Evolutionary conservation across 305 asterid genomes (phyloP).

Genomic region (Fraxinus paxiana): DNA sequence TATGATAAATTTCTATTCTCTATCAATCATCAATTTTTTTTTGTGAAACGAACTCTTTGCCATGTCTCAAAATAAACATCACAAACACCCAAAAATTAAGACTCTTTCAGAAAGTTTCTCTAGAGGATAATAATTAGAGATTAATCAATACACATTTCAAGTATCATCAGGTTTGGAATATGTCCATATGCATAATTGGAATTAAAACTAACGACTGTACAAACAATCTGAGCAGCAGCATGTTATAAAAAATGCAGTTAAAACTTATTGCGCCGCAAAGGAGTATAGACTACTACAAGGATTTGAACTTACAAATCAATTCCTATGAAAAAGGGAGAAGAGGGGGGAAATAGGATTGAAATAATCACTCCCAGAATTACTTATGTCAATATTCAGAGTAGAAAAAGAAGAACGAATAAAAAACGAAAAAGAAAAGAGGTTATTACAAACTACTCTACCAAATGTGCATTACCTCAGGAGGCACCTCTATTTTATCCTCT

Average conservation of each 20-base stretch:
- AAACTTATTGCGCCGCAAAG: not conserved
- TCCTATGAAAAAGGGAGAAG: not conserved
- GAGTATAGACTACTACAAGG: not conserved
- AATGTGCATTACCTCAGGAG: conserved; percentile 74
- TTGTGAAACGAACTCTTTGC: not conserved
- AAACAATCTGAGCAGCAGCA: not conserved
- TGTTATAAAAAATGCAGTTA: not conserved
- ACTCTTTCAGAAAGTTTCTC: not conserved
- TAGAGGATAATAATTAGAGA: not conserved
- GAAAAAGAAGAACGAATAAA: conserved; percentile 5
- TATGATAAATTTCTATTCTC: conserved; percentile 20
- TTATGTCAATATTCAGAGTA: conserved; percentile 1
- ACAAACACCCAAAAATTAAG: not conserved
- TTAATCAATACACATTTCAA: not conserved
- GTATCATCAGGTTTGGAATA: not conserved
- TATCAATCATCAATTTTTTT: not conserved
- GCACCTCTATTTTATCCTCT: conserved; percentile 60
- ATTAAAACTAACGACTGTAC: not conserved
- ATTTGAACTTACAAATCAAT: not conserved
- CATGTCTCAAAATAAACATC: not conserved
- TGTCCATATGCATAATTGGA: not conserved
- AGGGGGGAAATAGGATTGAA: not conserved
- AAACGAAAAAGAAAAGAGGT: not conserved
- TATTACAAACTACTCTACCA: not conserved
- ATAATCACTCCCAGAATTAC: conserved; percentile 10